Conservation (phyloP, 306 rosid genomes). For the Biancaea sappan region DNA sequence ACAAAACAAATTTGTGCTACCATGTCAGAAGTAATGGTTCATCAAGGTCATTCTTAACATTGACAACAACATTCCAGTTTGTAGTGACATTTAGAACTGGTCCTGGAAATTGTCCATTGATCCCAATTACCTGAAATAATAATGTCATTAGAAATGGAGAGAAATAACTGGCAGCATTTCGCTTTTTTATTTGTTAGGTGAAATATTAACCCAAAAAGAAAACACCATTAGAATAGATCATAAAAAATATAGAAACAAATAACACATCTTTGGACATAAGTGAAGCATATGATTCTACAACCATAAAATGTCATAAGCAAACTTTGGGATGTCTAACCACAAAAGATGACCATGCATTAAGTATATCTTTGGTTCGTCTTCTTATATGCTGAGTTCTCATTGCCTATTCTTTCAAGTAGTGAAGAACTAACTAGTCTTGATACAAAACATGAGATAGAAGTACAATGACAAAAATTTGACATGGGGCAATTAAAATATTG, state of each 20-base stretch:
- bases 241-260: slow-evolving; percentile 11
- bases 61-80: slow-evolving; percentile 92
- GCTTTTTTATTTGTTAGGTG: neutral
- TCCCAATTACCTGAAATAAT: slow-evolving; percentile 73
- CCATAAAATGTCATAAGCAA: neutral
- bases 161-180: neutral
- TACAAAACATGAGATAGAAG: neutral
- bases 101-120: slow-evolving; percentile 84
- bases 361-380: neutral
- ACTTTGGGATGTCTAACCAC: neutral
- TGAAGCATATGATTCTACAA: neutral
- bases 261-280: neutral
- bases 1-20: slow-evolving; percentile 47
- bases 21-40: slow-evolving; percentile 92
- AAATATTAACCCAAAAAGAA: slow-evolving; percentile 1
- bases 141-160: slow-evolving; percentile 23
- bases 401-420: neutral
- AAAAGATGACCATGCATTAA: neutral
- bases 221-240: neutral
- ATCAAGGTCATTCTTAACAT: slow-evolving; percentile 83
- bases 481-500: neutral
- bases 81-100: slow-evolving; percentile 81
- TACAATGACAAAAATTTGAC: slow-evolving; percentile 12
- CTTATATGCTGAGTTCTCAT: neutral
- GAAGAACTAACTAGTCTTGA: neutral